Conservation (phyloP, 495 filamentous ascomycete genomes). For the Cercophora sp. region DNA sequence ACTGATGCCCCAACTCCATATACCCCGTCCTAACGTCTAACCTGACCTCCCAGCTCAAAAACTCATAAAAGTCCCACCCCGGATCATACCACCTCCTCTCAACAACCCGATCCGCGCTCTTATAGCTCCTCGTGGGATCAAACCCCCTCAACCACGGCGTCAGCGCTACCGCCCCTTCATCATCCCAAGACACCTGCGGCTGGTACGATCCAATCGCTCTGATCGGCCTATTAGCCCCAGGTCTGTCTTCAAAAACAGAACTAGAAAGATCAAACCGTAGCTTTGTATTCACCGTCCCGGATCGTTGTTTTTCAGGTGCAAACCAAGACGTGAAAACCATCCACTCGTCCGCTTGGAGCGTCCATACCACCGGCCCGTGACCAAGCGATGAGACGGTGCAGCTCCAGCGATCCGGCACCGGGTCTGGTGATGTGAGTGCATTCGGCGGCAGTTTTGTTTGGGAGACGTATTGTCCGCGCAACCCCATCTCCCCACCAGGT, state of each 20-base stretch:
- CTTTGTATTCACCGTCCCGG: not conserved
- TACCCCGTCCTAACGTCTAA: not conserved
- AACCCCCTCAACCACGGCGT: not conserved
- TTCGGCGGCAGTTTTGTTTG: not conserved
- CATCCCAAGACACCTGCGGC: too few relatives aligned
- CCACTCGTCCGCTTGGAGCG: too few relatives aligned
- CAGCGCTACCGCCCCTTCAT: not conserved
- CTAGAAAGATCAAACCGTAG: not conserved
- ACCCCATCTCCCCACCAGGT: too few relatives aligned
- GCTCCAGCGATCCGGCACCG: not conserved
- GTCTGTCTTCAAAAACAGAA: not conserved
- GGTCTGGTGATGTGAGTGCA: not conserved
- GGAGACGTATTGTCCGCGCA: too few relatives aligned
- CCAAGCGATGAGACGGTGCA: not conserved
- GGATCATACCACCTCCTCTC: not conserved
- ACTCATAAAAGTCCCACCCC: not conserved
- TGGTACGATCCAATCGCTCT: not conserved
- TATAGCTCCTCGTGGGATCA: not conserved
- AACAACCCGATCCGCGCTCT: not conserved
- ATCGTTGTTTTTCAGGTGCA: not conserved
- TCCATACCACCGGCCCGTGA: not conserved
- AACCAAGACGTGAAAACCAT: too few relatives aligned
- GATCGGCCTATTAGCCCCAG: not conserved
- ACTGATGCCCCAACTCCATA: not conserved
- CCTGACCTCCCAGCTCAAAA: not conserved